These are phyloP conservation scores for Colletotrichum kahawae DNA, from an alignment of 2,329 filamentous ascomycete species.

Conservation along the genomic window DNA sequence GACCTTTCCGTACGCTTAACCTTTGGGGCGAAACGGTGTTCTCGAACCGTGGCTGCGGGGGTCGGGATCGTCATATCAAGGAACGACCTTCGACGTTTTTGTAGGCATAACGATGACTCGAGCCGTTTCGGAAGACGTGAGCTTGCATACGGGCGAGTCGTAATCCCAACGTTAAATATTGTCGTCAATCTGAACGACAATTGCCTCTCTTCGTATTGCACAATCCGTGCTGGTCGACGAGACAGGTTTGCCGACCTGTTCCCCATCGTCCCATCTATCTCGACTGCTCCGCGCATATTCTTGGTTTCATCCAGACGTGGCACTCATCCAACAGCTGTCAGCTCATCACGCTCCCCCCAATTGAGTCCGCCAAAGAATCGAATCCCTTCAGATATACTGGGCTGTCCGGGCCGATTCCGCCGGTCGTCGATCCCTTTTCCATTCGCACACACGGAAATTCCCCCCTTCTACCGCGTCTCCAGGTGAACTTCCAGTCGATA, in stretches of 20 bases:
- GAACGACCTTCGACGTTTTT: constrained; percentile 7
- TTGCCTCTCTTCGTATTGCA: not conserved
- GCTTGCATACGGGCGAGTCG: constrained; percentile 1
- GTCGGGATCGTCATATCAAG: constrained; percentile 5
- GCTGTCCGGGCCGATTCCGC: not conserved
- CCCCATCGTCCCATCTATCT: not conserved
- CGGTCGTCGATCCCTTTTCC: not conserved
- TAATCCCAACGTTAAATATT: constrained; percentile 7
- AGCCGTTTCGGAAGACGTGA: constrained; percentile 16
- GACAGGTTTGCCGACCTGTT: not conserved
- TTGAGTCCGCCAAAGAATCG: not conserved
- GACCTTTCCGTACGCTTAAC: constrained; percentile 6
- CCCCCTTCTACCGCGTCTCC: not conserved
- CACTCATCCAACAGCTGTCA: not conserved
- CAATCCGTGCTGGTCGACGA: not conserved
- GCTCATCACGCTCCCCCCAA: not conserved
- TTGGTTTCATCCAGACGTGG: not conserved
- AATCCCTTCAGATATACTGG: not conserved
- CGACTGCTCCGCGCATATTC: not conserved
- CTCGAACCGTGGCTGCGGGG: constrained; percentile 9
- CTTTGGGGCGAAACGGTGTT: constrained; percentile 16
- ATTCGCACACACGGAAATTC: not conserved
- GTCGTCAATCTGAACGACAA: constrained; percentile 12
- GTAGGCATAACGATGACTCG: constrained; percentile 13
- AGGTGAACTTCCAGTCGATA: not conserved